A percentile compares a stretch with the other conserved stretches of the same genome.
phyloP scores from a whole-genome alignment of 495 filamentous ascomycete genomes.

The Podospora pseudopauciseta region DNA sequence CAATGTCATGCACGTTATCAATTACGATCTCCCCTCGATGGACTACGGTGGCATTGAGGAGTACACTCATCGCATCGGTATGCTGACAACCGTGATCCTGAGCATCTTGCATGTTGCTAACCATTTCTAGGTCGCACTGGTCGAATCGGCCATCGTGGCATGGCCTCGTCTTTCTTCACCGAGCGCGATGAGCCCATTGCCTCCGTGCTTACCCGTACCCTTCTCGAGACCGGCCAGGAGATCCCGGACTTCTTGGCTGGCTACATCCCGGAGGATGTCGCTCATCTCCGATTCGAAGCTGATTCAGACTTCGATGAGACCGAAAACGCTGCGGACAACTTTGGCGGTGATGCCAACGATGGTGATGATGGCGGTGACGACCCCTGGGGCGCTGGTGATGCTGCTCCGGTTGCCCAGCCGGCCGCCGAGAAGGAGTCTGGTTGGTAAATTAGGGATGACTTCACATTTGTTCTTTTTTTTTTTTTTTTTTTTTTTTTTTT shows the following conservation, averaged over 20 bases:
- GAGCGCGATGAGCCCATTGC: constrained; percentile 65
- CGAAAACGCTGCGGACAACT: constrained; percentile 16
- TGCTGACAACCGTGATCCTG: constrained; percentile 16
- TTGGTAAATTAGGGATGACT: constrained; percentile 9
- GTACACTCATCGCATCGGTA: constrained; percentile 91
- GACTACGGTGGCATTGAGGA: constrained; percentile 84
- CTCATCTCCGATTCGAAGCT: constrained; percentile 55
- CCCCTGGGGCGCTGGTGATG: constrained; percentile 4
- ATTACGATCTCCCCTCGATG: constrained; percentile 74
- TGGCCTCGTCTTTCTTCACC: constrained; percentile 85
- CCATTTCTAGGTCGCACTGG: constrained; percentile 76
- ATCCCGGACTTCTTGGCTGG: constrained; percentile 78
- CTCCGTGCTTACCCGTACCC: constrained; percentile 64
- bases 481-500: background rate
- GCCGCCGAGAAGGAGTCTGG: constrained; percentile 3
- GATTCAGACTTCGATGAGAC: constrained; percentile 57
- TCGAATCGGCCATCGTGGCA: constrained; percentile 82
- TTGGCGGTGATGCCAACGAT: constrained; percentile 7
- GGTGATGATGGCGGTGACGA: constrained; percentile 14
- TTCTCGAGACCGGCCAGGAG: constrained; percentile 71
- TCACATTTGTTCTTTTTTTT: background rate
- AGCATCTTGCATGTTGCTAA: background rate
- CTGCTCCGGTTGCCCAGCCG: background rate
- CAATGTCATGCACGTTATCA: constrained; percentile 86
- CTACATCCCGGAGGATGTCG: constrained; percentile 54